Base-by-base conservation (phyloP, 164 flowering plant genomes). In the Magnolia kwangsiensis region DNA sequence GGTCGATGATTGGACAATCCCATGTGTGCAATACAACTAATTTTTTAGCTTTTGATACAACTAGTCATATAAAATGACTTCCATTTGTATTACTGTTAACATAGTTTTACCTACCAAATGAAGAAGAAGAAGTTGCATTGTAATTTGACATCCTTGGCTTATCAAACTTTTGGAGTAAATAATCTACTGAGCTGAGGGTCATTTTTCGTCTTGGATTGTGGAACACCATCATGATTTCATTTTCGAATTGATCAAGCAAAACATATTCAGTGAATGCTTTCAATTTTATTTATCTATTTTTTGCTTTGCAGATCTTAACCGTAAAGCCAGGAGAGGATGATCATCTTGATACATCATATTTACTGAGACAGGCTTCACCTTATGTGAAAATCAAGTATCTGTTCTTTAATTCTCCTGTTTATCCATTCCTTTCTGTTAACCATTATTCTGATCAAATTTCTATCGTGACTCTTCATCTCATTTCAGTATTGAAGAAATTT, bases 351-450 rank as follows among this genome's bases (percentile, higher is more conserved):
- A 87, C 97, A 45, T 86, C 95, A 16, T 85, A 83, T 85, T 77
- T 93, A 69, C 84, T 95, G 50, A 87, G 90, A 80, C 97, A 95
- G 78, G 97, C 98, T 76, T 89, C 97, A 23, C 97, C 98, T 45
- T 91, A 71, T 58, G 88, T 86, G 90, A 83, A 87, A 75, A 95
- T 95, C 80, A 93, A 88, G 98, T 95, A 84, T 68, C 20, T 50
- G 59, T 18, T 27, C 20, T 55, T 68, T 27, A 14, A 51, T 29
- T 71, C 1, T 69, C 27, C 19, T 58, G 63, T 58, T 8, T 11
- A 50, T 51, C 21, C 37, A 11, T 70, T 27, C 45, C 67, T 68
- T 50, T 67, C 27, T 66, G 75, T 51, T 29, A 4, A 45, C 49
- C 27, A 77, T 8, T 67, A 74, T 63, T n/a, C 1, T 11, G 9